Evolutionary conservation across 306 rosid species (phyloP), one percentile per base, ranked within the genome.

Genomic region (Arachis hypogaea): DNA sequence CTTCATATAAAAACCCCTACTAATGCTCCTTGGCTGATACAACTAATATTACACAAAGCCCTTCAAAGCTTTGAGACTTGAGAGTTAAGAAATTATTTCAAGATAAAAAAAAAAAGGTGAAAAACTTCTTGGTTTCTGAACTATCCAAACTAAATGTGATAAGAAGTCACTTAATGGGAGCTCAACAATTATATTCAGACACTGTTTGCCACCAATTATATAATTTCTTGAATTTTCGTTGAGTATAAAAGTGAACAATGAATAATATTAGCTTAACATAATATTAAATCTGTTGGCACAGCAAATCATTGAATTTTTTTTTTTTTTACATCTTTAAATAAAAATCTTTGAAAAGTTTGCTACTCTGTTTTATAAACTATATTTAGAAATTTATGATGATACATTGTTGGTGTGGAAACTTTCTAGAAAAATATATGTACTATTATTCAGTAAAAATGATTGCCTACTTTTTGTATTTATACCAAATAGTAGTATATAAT

Each of bases 151-250:
- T 56, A 16, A 30, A 18, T 2, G 1, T 56, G 38, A 56, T 8
- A 36, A 18, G 11, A 56, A 56, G 61, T 56, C 11, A 7, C 38
- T 56, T 9, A 4, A 7, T 4, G 10, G 33, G 60, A 55, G 38
- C 40, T 57, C 5, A 58, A 0, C 38, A 57, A 22, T 57, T 3
- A 57, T 28, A 57, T 7, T 56, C 61, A 56, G 36, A 57, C 62
- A 57, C 40, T 7, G 8, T 22, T 57, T 57, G 62, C 40, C 62
- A 57, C 62, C 62, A 57, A 57, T 57, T 22, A 28, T 57, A 22
- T 22, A 22, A 22, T 38, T 22, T 28, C 28, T 57, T 22, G 12
- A 28, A 57, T 36, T 57, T 40, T 28, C 28, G 12, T 57, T 5
- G 40, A 7, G n/a, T 12, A 57, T 11, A 22, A 57, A 57, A 57